Conservation (phyloP, 345 rosid species). For the Eucalyptus rudis region DNA sequence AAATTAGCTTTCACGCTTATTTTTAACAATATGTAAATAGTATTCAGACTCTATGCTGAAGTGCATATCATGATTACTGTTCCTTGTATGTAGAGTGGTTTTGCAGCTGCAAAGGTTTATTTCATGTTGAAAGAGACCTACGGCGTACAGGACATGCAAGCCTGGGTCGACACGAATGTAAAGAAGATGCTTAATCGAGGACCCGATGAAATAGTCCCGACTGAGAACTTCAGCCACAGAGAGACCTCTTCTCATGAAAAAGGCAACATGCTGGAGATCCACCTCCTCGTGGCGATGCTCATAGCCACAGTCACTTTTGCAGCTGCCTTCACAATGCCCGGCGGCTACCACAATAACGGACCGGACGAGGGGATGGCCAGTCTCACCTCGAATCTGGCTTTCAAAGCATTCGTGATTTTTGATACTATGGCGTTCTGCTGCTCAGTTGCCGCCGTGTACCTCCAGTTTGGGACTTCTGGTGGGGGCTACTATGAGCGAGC, state of each 20-base stretch:
- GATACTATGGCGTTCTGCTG: slow-evolving; percentile 1
- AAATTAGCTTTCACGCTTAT: not conserved
- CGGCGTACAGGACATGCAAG: slow-evolving; percentile 1
- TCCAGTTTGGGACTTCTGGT: slow-evolving; percentile 1
- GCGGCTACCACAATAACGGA: not conserved
- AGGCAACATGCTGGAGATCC: not conserved
- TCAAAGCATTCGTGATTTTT: not conserved
- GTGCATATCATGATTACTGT: not conserved
- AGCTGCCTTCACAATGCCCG: not conserved
- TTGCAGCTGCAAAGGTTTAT: slow-evolving; percentile 6
- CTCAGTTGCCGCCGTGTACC: not conserved
- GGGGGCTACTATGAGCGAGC: slow-evolving; percentile 2
- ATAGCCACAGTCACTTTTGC: slow-evolving; percentile 10
- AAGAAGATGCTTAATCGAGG: not conserved
- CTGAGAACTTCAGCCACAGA: not conserved
- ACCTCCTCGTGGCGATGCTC: slow-evolving; percentile 8
- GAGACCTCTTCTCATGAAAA: not conserved
- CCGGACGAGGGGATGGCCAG: not conserved
- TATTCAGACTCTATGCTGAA: not conserved
- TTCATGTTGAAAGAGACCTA: slow-evolving; percentile 4
- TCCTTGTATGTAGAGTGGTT: not conserved
- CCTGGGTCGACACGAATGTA: not conserved
- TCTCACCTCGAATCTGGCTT: not conserved
- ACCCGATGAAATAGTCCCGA: not conserved
- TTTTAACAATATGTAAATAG: not conserved